These are phyloP conservation scores for Bolboschoenus planiculmis DNA, from an alignment of 176 grass and related monocot genomes.

Conservation along the genomic window DNA sequence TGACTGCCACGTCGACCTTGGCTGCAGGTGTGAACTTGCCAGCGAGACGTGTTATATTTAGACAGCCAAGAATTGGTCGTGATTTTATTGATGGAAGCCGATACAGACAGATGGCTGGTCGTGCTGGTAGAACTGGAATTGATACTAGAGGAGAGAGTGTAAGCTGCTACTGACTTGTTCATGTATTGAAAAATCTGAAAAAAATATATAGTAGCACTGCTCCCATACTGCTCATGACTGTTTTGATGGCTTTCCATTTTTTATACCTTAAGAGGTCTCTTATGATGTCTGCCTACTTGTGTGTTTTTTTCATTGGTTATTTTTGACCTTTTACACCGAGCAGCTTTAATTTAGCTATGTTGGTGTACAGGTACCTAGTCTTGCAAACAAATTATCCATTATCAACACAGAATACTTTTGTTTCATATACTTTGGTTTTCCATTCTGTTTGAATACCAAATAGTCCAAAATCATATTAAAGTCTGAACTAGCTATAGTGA, in stretches of 20 bases:
- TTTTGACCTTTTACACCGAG: not conserved
- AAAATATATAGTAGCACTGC: not conserved
- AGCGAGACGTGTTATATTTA: constrained; percentile 92
- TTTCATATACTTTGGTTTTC: not conserved
- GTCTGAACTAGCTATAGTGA: not conserved
- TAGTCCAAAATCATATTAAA: not conserved
- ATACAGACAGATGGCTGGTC: constrained; percentile 97
- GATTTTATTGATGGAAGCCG: constrained; percentile 97
- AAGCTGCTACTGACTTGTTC: constrained; percentile 31
- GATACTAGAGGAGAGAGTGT: constrained; percentile 98
- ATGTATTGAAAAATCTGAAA: not conserved
- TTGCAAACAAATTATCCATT: not conserved
- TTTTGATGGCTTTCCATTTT: not conserved
- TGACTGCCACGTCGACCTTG: constrained; percentile 94
- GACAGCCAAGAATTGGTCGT: constrained; percentile 79
- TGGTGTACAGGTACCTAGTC: not conserved
- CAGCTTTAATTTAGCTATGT: not conserved
- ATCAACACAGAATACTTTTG: not conserved
- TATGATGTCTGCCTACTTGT: not conserved
- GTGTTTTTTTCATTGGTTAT: not conserved
- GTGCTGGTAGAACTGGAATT: constrained; percentile 95
- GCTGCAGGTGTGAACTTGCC: constrained; percentile 98
- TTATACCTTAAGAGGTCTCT: not conserved
- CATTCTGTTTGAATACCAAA: not conserved
- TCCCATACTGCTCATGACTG: not conserved